phyloP scores from a whole-genome alignment of 768 basidiomycete species.

The Boletellus ananas region DNA sequence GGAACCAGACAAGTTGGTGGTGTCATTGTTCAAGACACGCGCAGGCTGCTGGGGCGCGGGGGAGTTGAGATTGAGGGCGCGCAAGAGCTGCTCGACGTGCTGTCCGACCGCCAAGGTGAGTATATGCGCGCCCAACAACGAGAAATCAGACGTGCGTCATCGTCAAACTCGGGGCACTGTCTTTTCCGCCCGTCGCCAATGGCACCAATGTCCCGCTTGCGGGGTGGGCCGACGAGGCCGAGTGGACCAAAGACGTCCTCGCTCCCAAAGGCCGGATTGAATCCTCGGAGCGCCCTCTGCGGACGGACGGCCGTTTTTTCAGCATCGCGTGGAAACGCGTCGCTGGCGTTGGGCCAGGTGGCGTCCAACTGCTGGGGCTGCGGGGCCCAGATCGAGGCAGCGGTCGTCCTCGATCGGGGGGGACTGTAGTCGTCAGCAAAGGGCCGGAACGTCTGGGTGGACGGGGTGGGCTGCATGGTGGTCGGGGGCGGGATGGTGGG shows the following conservation, averaged over 20 bases:
- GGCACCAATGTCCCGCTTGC: slow-evolving; percentile 58
- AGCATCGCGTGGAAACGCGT: slow-evolving; percentile 53
- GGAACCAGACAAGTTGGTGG: slow-evolving; percentile 40
- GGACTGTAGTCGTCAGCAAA: slow-evolving; percentile 40
- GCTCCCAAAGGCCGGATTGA: slow-evolving; percentile 28
- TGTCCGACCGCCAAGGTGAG: slow-evolving; percentile 31
- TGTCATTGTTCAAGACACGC: slow-evolving; percentile 42
- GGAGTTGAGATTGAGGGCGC: slow-evolving; percentile 76
- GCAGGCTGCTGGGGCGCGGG: slow-evolving; percentile 54
- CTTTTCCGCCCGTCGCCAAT: slow-evolving; percentile 79
- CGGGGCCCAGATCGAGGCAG: slow-evolving; percentile 78
- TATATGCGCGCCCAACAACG: slow-evolving; percentile 27
- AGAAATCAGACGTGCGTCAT: slow-evolving; percentile 34
- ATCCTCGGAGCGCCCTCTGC: slow-evolving; percentile 25
- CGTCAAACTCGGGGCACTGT: slow-evolving; percentile 51
- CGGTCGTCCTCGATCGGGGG: slow-evolving; percentile 38
- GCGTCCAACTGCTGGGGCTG: slow-evolving; percentile 65
- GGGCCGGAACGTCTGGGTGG: slow-evolving; percentile 28
- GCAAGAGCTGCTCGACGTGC: slow-evolving; percentile 80
- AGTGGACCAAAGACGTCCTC: slow-evolving; percentile 69
- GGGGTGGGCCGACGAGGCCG: slow-evolving; percentile 33
- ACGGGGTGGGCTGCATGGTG: slow-evolving; percentile 27
- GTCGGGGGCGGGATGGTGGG: slow-evolving; percentile 33
- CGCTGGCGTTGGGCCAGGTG: slow-evolving; percentile 66
- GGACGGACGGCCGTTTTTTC: slow-evolving; percentile 37